Base-by-base conservation (phyloP, 2,329 filamentous ascomycete species). In the Aspergillus uvarum region DNA sequence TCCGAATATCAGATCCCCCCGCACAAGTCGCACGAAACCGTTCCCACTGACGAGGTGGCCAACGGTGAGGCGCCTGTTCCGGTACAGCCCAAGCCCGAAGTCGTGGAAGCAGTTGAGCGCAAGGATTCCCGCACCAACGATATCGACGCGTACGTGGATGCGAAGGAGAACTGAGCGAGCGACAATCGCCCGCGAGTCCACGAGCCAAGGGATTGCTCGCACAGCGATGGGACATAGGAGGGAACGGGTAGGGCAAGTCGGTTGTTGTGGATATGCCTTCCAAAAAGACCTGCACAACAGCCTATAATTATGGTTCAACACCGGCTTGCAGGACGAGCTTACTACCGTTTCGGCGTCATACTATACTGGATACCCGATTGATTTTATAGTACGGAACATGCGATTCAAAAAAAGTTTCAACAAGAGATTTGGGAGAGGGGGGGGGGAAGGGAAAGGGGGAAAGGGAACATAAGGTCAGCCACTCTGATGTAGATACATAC, bases 1-100 rank as follows among this genome's bases (percentile, higher is more conserved):
- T 77, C 82, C 57, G 79, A 82, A 73, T 84, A 84, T 66, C 73
- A 83, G 64, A 86, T 89, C 59, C 83, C 87, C 62, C 80, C 83
- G 62, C 78, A 79, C 57, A 61, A 57, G 38, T 14, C 47, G 29
- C 47, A 52, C 21, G 42, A 49, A 26, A 44, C 52, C 31, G 51
- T 58, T 29, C 26, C 47, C 26, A 53, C 64, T 56, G 56, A 44
- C n/a, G 42, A 54, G 10, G 19, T 26, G 26, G 26, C 51, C 22
- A 63, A 58, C 31, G 59, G 52, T 24, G 56, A 58, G 5, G 56
- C 42, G 32, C 32, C 56, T 12, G 19, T 53, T 32, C 57, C 57
- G 48, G 51, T 52, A 42, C 42, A 29, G 35, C 56, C 44, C 47
- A 61, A 35, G 11, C 4, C 44, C 11, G 48, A 61, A 31, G 53